Percentiles rank a stretch among this genome's conserved stretches.
Conservation (phyloP, 257 asterid species). For the Cordia subcordata region DNA sequence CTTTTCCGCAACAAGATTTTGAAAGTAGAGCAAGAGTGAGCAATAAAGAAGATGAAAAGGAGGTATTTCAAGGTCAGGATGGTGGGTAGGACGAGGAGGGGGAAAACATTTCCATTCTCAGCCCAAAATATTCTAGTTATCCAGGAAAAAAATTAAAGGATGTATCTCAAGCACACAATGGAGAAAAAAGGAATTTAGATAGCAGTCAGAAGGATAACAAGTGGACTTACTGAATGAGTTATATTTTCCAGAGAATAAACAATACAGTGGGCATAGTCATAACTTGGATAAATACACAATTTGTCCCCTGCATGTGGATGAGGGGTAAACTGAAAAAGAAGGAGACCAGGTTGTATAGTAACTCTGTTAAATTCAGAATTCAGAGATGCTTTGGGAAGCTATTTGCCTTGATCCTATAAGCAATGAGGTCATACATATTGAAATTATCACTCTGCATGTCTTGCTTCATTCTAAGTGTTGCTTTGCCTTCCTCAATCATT, state of each 20-base stretch:
- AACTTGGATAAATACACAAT: constrained; percentile 97
- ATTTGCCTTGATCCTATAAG: constrained; percentile 86
- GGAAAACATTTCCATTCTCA: no score
- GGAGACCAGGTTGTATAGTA: constrained; percentile 1
- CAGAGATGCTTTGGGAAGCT: constrained; percentile 1
- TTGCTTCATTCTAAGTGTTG: constrained; percentile 92
- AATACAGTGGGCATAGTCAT: constrained; percentile 88
- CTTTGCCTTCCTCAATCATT: constrained; percentile 80
- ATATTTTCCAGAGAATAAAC: constrained; percentile 93
- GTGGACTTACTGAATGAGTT: constrained; percentile 77
- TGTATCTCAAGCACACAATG: no score
- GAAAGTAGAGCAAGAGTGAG: no score
- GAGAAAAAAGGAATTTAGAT: not conserved
- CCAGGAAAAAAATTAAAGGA: no score
- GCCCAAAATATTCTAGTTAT: no score
- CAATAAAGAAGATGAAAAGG: no score
- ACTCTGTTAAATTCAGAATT: constrained; percentile 1
- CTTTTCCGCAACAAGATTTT: no score
- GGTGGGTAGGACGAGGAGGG: no score
- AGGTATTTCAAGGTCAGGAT: no score
- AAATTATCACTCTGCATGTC: constrained; percentile 91
- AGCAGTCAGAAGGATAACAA: constrained; percentile 2
- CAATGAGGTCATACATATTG: constrained; percentile 94
- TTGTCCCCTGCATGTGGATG: constrained; percentile 98
- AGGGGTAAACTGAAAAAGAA: constrained; percentile 69